phyloP scores from a whole-genome alignment of 345 rosid species.

The Pugionium cornutum region DNA sequence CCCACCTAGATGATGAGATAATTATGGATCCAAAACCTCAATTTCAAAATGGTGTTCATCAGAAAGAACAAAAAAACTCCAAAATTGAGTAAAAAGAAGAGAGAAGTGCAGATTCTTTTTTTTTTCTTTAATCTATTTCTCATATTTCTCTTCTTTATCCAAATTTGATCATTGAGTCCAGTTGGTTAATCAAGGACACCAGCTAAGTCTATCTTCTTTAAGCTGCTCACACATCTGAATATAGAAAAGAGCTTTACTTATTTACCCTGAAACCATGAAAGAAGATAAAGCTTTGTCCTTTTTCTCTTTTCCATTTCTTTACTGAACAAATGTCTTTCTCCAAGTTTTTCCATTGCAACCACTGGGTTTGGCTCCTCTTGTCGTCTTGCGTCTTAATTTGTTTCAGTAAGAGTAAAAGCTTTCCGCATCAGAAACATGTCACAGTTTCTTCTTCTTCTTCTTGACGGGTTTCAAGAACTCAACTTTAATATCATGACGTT shows the following conservation, averaged over 20 bases:
- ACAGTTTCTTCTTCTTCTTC: constrained; percentile 29
- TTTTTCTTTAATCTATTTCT: constrained; percentile 12
- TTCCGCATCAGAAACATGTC: constrained; percentile 32
- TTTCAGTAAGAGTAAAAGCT: constrained; percentile 26
- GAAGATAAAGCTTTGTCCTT: constrained; percentile 36
- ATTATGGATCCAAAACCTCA: constrained; percentile 57
- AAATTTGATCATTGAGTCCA: constrained; percentile 59
- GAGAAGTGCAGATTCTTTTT: constrained; percentile 29
- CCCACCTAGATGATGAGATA: constrained; percentile 79
- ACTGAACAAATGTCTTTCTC: constrained; percentile 53
- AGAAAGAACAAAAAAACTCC: constrained; percentile 22
- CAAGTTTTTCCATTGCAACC: constrained; percentile 41
- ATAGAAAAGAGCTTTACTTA: constrained; percentile 16
- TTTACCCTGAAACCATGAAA: constrained; percentile 35
- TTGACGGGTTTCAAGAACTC: constrained; percentile 21
- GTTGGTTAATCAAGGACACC: constrained; percentile 51
- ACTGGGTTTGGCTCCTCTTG: constrained; percentile 50
- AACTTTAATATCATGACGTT: constrained; percentile 18
- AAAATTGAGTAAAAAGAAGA: constrained; percentile 35
- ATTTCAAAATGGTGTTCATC: constrained; percentile 46
- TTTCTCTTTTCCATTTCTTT: constrained; percentile 40
- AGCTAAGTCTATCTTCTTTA: constrained; percentile 42
- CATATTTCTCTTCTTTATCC: constrained; percentile 28
- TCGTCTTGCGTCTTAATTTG: constrained; percentile 50
- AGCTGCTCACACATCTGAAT: constrained; percentile 7